Evolutionary conservation across 2,329 filamentous ascomycete genomes (phyloP).

Genomic region (Fusarium liriodendri): DNA sequence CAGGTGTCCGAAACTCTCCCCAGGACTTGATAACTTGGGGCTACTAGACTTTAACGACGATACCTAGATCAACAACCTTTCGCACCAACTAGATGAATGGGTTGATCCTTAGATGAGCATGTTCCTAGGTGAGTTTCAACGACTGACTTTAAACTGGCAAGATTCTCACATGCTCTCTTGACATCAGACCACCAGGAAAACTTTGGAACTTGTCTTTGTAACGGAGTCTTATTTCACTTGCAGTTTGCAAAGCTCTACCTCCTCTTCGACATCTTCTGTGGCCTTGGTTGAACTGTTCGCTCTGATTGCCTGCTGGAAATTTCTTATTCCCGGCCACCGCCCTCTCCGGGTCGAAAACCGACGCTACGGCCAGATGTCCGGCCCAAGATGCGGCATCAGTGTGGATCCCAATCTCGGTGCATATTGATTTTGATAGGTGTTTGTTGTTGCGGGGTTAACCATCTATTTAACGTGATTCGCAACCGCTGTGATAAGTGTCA

Average conservation of each 20-base stretch:
- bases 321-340: background rate
- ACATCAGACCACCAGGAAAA: background rate
- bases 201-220: background rate
- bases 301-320: no score
- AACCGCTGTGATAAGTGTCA: background rate
- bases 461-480: background rate
- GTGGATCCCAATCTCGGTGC: background rate
- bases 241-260: background rate
- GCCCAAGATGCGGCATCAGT: background rate
- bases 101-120: background rate
- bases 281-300: no score
- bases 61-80: background rate
- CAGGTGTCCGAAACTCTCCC: no score
- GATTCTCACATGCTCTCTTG: background rate
- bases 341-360: background rate
- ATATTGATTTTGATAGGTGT: background rate
- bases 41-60: no score
- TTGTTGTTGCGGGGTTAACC: background rate
- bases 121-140: background rate
- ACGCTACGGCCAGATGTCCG: background rate
- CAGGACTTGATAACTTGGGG: no score
- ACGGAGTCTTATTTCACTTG: background rate
- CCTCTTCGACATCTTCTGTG: background rate
- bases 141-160: no score
- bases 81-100: background rate